These are phyloP conservation scores for Colletotrichum graminicola DNA, from an alignment of 2,329 filamentous ascomycete genomes.

Conservation along the genomic window DNA sequence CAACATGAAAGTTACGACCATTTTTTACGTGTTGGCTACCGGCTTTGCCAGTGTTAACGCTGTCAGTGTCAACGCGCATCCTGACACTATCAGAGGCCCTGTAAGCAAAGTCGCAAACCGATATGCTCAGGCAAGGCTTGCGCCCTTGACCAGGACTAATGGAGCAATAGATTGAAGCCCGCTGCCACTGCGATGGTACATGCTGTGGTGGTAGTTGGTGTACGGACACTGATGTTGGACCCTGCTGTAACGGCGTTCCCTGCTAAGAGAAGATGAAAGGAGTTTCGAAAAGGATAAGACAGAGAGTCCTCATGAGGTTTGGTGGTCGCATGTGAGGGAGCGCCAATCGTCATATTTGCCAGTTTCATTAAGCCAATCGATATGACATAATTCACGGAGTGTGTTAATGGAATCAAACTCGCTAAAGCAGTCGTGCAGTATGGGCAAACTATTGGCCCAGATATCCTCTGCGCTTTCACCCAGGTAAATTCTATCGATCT, in stretches of 20 bases:
- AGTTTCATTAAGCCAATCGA: background rate
- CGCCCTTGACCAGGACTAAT: background rate
- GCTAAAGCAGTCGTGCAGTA: background rate
- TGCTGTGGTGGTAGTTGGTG: constrained; percentile 30
- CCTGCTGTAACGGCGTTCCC: constrained; percentile 23
- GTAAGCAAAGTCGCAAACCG: background rate
- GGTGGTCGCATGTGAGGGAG: background rate
- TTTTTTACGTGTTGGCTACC: background rate
- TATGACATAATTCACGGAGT: background rate
- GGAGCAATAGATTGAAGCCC: constrained; percentile 1
- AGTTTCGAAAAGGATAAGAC: background rate
- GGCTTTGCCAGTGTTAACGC: background rate
- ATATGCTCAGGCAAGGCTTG: background rate
- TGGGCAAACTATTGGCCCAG: background rate
- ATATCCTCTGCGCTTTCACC: background rate
- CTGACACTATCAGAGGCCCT: background rate
- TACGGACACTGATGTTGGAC: constrained; percentile 11
- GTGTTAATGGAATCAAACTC: background rate
- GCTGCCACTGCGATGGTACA: constrained; percentile 28
- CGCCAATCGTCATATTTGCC: background rate
- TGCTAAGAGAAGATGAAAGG: background rate
- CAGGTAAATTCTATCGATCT: background rate
- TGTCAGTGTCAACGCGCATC: background rate
- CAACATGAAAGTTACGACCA: background rate
- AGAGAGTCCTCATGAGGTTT: background rate